A percentile compares a stretch with the other conserved stretches of the same genome.
phyloP scores from a whole-genome alignment of 768 basidiomycete species.

The Russula ochroleuca region DNA sequence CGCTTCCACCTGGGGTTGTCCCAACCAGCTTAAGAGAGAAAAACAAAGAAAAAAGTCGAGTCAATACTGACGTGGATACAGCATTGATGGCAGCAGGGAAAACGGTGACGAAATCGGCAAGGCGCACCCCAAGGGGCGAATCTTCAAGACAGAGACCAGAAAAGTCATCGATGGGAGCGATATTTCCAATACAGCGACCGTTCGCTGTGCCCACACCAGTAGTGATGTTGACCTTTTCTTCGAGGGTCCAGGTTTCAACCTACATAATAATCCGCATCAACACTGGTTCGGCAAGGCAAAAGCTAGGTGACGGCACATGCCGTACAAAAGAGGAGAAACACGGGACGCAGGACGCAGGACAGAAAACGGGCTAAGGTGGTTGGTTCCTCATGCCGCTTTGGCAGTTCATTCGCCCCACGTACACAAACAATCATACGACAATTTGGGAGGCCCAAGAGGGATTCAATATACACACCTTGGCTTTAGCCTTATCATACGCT shows the following conservation, averaged over 20 bases:
- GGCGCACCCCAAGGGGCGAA: constrained; percentile 74
- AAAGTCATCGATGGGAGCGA: constrained; percentile 48
- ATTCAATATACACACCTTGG: constrained; percentile 18
- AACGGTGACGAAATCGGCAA: constrained; percentile 63
- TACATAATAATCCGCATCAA: background rate
- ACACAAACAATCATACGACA: background rate
- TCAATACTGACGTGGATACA: constrained; percentile 62
- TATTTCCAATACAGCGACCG: constrained; percentile 69
- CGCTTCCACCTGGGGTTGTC: constrained; percentile 58
- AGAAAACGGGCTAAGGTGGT: too few species aligned
- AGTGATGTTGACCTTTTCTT: constrained; percentile 27
- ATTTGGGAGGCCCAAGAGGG: background rate
- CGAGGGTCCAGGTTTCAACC: constrained; percentile 22
- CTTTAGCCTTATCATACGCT: constrained; percentile 56
- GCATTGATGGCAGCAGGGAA: constrained; percentile 85
- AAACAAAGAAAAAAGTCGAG: background rate
- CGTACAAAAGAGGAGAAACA: too few species aligned
- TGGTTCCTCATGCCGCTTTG: too few species aligned
- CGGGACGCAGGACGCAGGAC: too few species aligned
- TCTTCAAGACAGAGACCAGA: constrained; percentile 74
- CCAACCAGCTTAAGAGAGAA: constrained; percentile 3
- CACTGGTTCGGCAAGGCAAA: background rate
- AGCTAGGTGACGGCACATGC: background rate
- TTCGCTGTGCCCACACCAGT: constrained; percentile 45
- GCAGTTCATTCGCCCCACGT: background rate